Evolutionary conservation across 2,329 filamentous ascomycete species (phyloP).

Genomic region (Periconia sp.): DNA sequence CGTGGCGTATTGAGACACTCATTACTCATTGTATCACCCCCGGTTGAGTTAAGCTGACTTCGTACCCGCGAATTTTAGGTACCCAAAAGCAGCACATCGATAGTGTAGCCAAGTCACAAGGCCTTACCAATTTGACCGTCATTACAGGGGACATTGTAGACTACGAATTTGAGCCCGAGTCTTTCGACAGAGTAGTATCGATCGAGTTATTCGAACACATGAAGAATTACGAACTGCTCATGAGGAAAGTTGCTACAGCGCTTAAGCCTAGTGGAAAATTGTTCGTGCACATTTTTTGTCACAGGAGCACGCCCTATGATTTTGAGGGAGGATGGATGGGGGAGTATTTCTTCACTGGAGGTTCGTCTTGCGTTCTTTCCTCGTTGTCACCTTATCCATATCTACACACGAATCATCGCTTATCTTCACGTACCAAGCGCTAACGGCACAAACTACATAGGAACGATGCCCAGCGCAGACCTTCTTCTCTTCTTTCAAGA

Average conservation of each 20-base stretch:
- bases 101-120: conserved; percentile 56
- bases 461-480: conserved; percentile 65
- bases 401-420: neutral
- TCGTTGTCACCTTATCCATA: neutral
- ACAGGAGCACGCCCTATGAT: conserved; percentile 67
- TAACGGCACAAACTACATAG: neutral
- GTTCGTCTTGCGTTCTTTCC: conserved; percentile 46
- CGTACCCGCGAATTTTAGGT: too few species aligned
- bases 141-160: conserved; percentile 69
- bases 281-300: conserved; percentile 69
- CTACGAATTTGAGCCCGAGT: conserved; percentile 61
- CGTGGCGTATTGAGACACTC: too few species aligned
- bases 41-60: too few species aligned
- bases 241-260: conserved; percentile 63
- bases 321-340: conserved; percentile 76
- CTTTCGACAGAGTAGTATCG: conserved; percentile 67
- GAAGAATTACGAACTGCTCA: conserved; percentile 72
- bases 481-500: conserved; percentile 68
- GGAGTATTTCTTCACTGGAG: conserved; percentile 71
- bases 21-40: too few species aligned
- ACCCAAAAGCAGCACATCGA: conserved; percentile 72
- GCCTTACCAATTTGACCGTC: conserved; percentile 62
- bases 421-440: neutral
- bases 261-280: conserved; percentile 66
- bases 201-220: conserved; percentile 77